phyloP scores from a whole-genome alignment of 2,329 filamentous ascomycete species.

The Neocatenulostroma microsporum region DNA sequence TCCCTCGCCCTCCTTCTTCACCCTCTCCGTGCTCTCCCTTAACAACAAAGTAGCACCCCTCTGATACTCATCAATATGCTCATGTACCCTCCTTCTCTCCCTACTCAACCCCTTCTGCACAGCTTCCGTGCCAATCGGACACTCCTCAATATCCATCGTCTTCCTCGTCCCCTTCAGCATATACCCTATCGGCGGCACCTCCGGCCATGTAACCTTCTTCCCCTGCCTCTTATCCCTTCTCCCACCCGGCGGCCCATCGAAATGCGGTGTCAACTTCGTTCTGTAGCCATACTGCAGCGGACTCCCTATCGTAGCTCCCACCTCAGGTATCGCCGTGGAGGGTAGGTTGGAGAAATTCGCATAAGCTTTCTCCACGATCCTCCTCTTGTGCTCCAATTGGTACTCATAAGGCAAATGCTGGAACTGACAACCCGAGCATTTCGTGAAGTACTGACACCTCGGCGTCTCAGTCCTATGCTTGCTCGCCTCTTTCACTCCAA shows the following conservation, averaged over 20 bases:
- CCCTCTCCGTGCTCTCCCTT: slow-evolving; percentile 71
- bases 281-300: slow-evolving; percentile 89
- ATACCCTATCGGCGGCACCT: slow-evolving; percentile 77
- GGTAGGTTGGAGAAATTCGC: slow-evolving; percentile 80
- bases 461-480: slow-evolving; percentile 67
- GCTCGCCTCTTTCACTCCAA: slow-evolving; percentile 67
- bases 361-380: slow-evolving; percentile 85
- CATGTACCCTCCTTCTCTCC: slow-evolving; percentile 68
- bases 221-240: slow-evolving; percentile 43
- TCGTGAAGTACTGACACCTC: slow-evolving; percentile 76
- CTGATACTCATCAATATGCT: slow-evolving; percentile 63
- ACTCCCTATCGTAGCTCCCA: slow-evolving; percentile 80
- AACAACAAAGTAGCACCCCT: slow-evolving; percentile 82
- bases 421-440: slow-evolving; percentile 89
- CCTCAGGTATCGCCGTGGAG: slow-evolving; percentile 62
- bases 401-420: slow-evolving; percentile 90
- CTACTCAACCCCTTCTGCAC: slow-evolving; percentile 70
- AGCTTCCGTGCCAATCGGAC: slow-evolving; percentile 84
- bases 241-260: slow-evolving; percentile 63
- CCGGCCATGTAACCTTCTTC: slow-evolving; percentile 50
- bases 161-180: slow-evolving; percentile 72
- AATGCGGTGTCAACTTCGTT: slow-evolving; percentile 95
- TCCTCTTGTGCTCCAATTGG: slow-evolving; percentile 76
- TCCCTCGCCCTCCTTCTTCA: slow-evolving; percentile 38
- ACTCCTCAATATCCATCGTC: slow-evolving; percentile 93